Evolutionary conservation across 2,329 filamentous ascomycete genomes (phyloP), one percentile per base, ranked within the genome.

Genomic region (Ciborinia camelliae): DNA sequence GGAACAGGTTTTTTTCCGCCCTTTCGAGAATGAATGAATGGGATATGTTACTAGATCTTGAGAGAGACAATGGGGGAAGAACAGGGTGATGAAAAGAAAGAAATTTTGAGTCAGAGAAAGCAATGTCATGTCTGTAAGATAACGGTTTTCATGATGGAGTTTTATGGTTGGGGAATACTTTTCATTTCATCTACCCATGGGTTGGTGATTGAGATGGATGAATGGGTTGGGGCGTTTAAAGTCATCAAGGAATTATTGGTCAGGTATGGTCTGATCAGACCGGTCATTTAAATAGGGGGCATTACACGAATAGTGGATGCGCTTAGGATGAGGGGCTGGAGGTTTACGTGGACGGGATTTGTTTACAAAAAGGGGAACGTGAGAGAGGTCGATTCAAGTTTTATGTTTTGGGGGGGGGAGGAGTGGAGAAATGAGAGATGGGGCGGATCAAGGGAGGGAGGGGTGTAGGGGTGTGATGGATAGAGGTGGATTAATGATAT

Each of bases 21-120:
- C 30, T 39, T 61, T 23, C 48, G 9, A 61, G 58, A 53, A 53
- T 61, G 45, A 53, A 51, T 53, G 43, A 51, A 53, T 61, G 58
- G 37, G 53, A 39, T 35, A 53, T 61, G 45, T 61, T 41, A 53
- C 32, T 61, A 61, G 45, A 61, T 53, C 45, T 61, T 50, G 45
- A 53, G 18, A 26, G 20, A 61, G 43, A 20, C 14, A 60, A 52
- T 52, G 45, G 14, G 18, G 28, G 47, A 28, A 28, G 32, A 52
- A 39, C 32, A 47, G 37, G 14, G 41, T 57, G 28, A 20, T 10
- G 41, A 35, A n/a, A 35, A 23, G 28, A 59, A 18, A 47, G 30
- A 23, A 37, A 35, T 37, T 26, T 59, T 18, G 41, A 35, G 28
- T 35, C 55, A 59, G 41, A 58, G 41, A 47, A 58, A 47, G 41